phyloP scores from a whole-genome alignment of 2,329 filamentous ascomycete genomes.

The Arthrobotrys sinensis region DNA sequence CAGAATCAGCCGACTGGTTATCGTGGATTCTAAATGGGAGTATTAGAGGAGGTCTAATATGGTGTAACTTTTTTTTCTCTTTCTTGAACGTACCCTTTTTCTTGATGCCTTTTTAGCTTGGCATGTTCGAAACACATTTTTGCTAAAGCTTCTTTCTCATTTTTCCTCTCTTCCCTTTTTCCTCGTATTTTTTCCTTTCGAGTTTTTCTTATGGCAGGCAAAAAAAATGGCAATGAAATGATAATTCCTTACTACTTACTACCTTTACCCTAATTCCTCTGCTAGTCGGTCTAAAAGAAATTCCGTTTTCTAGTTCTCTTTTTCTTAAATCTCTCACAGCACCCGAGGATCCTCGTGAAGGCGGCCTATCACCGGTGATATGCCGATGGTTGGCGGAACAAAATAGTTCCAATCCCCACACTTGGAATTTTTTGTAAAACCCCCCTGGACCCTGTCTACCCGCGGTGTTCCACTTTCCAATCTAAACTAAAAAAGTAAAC shows the following conservation, averaged over 20 bases:
- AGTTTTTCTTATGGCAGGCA: conserved; percentile 37
- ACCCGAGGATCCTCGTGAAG: conserved; percentile 56
- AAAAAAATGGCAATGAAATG: conserved; percentile 49
- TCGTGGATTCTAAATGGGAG: conserved; percentile 70
- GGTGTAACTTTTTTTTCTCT: conserved; percentile 40
- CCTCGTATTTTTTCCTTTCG: neutral
- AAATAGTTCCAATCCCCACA: neutral
- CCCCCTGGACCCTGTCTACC: neutral
- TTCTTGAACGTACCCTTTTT: conserved; percentile 24
- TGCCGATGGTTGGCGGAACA: conserved; percentile 39
- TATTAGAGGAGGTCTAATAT: conserved; percentile 50
- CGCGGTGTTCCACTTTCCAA: neutral
- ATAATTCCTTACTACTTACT: conserved; percentile 40
- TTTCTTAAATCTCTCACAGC: conserved; percentile 41
- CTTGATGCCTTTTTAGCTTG: conserved; percentile 34
- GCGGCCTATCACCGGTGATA: conserved; percentile 32
- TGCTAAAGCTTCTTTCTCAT: conserved; percentile 3
- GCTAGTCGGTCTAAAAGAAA: conserved; percentile 8
- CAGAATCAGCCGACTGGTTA: conserved; percentile 89
- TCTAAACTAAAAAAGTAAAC: conserved; percentile 32
- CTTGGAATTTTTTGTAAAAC: conserved; percentile 1
- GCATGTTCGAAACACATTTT: conserved; percentile 44
- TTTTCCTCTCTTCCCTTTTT: conserved; percentile 10
- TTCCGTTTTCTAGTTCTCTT: neutral
- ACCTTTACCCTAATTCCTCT: neutral